Percentiles rank a stretch among this genome's conserved stretches.
These are phyloP conservation scores for Inga laurina DNA, from an alignment of 306 rosid genomes.

Conservation along the genomic window DNA sequence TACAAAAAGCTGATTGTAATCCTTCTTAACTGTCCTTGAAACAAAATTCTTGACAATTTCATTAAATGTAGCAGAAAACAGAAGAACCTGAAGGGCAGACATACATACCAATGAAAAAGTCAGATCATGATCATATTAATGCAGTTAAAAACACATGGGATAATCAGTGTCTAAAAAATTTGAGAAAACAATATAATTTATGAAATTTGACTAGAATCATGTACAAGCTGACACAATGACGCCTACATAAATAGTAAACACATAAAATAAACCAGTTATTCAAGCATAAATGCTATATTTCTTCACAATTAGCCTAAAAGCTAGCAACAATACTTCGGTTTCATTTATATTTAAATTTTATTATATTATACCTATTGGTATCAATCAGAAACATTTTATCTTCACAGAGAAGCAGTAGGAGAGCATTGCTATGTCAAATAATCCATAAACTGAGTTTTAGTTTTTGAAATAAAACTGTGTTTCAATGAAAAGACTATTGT, in stretches of 20 bases:
- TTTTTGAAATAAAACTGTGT: background rate
- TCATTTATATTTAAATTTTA: background rate
- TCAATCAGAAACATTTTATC: slow-evolving; percentile 20
- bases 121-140: background rate
- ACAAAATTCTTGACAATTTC: slow-evolving; percentile 76
- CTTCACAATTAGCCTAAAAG: background rate
- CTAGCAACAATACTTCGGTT: slow-evolving; percentile 1
- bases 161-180: background rate
- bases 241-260: slow-evolving; percentile 1
- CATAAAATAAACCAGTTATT: background rate
- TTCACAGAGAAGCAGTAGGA: background rate
- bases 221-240: slow-evolving; percentile 1
- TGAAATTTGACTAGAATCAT: background rate
- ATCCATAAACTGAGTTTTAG: background rate
- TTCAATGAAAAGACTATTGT: background rate
- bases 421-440: background rate
- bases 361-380: background rate
- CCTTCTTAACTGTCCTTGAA: slow-evolving; percentile 57
- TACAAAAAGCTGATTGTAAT: slow-evolving; percentile 77
- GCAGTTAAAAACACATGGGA: background rate
- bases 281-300: background rate
- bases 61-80: slow-evolving; percentile 93
- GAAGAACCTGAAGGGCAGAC: slow-evolving; percentile 67
- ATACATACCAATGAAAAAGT: slow-evolving; percentile 5
- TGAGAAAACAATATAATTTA: slow-evolving; percentile 10